Evolutionary conservation across 306 rosid species (phyloP), one percentile per base, ranked within the genome.

Genomic region (Spatholobus suberectus): DNA sequence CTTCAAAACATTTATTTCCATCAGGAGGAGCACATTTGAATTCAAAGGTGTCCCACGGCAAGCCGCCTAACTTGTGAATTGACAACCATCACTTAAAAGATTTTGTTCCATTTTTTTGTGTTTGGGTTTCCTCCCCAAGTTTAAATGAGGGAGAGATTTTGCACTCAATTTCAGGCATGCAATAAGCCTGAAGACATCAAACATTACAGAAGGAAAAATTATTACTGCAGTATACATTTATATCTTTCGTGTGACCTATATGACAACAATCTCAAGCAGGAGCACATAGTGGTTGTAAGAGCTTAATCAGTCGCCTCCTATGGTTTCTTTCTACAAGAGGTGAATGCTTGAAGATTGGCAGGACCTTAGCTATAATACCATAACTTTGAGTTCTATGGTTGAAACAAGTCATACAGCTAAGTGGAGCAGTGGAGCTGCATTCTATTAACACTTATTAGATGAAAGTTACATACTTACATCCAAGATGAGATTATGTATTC

Each of bases 1-100:
- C 24, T 26, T 77, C 90, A 70, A 81, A 84, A 21, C 20, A 35
- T 83, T 63, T 84, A 18, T 84, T 58, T 58, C 58, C 46, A 70
- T 14, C 77, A 73, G 81, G 84, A 63, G 66, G 46, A 78, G 71
- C 63, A 63, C 76, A 51, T 63, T 40, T 66, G 61, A 58, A 49
- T 62, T 77, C 70, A 62, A 44, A 47, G 75, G 40, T 62, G 17
- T 77, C 65, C 38, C 69, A 49, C 9, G 23, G 41, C 80, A 40
- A 78, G 70, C 58, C 40, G 15, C 77, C 27, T 14, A 73, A 32
- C 54, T 26, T 69, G 55, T 7, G 66, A 83, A 69, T 23, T 62
- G 71, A 65, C 34, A 55, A 24, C 72, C 77, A 72, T 79, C 83
- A 73, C 34, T 73, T 84, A 41, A 55, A 65, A 44, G 73, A 46